phyloP scores from a whole-genome alignment of 176 grass and related monocot genomes.

The Leersia perrieri region DNA sequence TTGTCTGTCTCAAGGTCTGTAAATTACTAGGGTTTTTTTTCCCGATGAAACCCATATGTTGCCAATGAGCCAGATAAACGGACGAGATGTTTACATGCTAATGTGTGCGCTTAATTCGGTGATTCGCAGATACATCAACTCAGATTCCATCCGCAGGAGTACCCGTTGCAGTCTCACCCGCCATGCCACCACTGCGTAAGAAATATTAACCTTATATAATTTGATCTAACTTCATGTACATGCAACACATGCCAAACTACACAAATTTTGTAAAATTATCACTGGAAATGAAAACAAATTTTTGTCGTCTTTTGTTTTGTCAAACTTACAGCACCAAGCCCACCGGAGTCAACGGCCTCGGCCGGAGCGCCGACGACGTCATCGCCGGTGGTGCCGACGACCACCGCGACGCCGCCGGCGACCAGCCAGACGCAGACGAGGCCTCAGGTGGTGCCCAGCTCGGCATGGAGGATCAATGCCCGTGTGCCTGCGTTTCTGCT shows the following conservation, averaged over 20 bases:
- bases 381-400: slow-evolving; percentile 7
- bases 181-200: slow-evolving; percentile 62
- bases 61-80: too few relatives aligned
- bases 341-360: slow-evolving; percentile 18
- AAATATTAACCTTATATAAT: neutral
- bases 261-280: neutral
- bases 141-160: slow-evolving; percentile 42
- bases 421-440: slow-evolving; percentile 41
- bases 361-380: slow-evolving; percentile 6
- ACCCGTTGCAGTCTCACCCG: slow-evolving; percentile 43
- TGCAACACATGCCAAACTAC: neutral
- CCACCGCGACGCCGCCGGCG: slow-evolving; percentile 28
- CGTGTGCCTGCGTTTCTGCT: neutral
- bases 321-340: slow-evolving; percentile 17
- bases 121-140: slow-evolving; percentile 48
- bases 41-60: neutral
- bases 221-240: neutral
- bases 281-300: neutral
- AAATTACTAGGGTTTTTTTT: too few relatives aligned
- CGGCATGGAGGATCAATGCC: slow-evolving; percentile 13
- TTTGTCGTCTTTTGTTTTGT: neutral
- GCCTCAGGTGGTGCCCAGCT: slow-evolving; percentile 49
- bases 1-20: too few relatives aligned
- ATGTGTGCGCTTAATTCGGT: neutral
- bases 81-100: neutral